Evolutionary conservation across 208 protist species (phyloP).

Genomic region (Tritrichomonas musculus): DNA sequence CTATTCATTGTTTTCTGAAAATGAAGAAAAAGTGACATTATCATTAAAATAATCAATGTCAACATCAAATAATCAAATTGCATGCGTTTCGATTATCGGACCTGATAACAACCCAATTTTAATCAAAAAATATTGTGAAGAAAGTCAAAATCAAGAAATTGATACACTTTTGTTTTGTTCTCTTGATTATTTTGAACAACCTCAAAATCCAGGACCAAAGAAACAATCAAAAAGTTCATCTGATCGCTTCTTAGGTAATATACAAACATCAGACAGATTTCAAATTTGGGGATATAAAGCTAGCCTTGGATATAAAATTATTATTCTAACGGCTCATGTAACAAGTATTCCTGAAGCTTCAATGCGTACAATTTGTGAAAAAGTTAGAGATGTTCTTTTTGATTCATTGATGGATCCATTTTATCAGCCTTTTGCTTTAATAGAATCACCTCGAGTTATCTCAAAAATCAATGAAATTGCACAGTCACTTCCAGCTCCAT

Average conservation of each 20-base stretch:
- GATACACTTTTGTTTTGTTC: slow-evolving; percentile 27
- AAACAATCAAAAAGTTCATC: background rate
- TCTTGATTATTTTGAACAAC: slow-evolving; percentile 19
- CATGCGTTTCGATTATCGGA: background rate
- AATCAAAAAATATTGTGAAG: background rate
- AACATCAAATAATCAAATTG: background rate
- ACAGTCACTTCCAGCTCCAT: no score
- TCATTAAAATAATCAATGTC: no score
- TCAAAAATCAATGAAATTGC: background rate
- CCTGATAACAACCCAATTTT: slow-evolving; percentile 18
- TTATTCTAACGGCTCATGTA: background rate
- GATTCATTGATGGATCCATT: slow-evolving; percentile 15
- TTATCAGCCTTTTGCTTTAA: background rate
- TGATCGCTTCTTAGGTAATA: background rate
- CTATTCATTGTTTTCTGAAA: no score
- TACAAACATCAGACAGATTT: slow-evolving; percentile 30
- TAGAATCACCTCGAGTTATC: background rate
- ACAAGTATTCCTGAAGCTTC: background rate
- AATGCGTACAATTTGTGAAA: background rate
- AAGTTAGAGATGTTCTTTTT: slow-evolving; percentile 12
- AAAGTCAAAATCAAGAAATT: background rate
- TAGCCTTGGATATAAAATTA: background rate
- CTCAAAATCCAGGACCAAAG: background rate
- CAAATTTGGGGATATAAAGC: slow-evolving; percentile 23
- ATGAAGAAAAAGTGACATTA: no score